Evolutionary conservation across 1,139 yeast species (phyloP), one percentile per base, ranked within the genome.

Genomic region (Debaryomyces fabryi): DNA sequence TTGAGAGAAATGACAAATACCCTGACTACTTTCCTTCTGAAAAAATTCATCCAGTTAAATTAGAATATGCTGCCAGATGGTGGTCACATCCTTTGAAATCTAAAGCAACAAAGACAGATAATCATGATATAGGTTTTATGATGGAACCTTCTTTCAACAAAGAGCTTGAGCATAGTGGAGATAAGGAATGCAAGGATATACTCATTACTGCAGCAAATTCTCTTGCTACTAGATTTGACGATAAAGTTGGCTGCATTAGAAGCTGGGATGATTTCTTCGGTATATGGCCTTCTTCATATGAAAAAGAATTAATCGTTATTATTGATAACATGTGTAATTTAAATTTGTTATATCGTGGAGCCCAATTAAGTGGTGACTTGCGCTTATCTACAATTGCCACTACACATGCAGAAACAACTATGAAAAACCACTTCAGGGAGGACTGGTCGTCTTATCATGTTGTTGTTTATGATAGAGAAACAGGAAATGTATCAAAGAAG

Each of bases 301-400:
- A 48, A 8, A 53, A 55, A 21, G 42, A 46, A 18, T 53, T 54
- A 52, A 42, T 64, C 37, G 69, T 64, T 10, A 64, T 64, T 34
- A 62, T 64, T 29, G 69, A 64, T 49, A 64, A 64, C 49, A 63
- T 64, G 69, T 62, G 66, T 57, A 64, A 64, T 45, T 54, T 64
- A 42, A 59, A 58, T 38, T 50, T 64, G 52, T 55, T 64, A 18
- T 64, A 62, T 48, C 58, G 54, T 36, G 67, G 62, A 8, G 56
- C 69, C 0, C 42, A 50, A 21, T 48, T 54, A 27, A 60, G 67
- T 2, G 66, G 69, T 20, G 65, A 64, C 45, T 45, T 53, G 16
- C 48, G 50, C n/a, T 55, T 59, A 15, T 57, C 68, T 7, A 53
- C 59, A 4, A 57, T 62, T 39, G 69, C 68, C 6, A 62, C 64